These are phyloP conservation scores for Lycium ferocissimum DNA, from an alignment of 257 asterid genomes.

Conservation along the genomic window DNA sequence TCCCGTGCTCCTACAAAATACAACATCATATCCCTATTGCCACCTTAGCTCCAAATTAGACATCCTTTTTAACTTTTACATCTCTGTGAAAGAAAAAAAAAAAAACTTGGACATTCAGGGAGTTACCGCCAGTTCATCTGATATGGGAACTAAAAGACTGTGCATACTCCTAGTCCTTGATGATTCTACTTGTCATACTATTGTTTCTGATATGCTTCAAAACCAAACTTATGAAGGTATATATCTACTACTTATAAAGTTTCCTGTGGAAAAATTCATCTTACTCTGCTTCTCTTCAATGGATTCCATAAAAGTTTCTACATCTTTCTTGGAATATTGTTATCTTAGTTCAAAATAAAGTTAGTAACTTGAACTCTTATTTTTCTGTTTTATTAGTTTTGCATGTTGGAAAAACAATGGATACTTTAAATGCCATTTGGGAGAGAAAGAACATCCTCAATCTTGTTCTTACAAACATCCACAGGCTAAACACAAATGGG, in stretches of 20 bases:
- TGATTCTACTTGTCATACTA: constrained; percentile 48
- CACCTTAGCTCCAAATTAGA: constrained; percentile 1
- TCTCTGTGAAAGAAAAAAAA: background rate
- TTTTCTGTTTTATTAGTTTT: constrained; percentile 44
- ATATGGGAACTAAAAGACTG: constrained; percentile 45
- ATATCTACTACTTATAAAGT: background rate
- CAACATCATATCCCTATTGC: constrained; percentile 7
- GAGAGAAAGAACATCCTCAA: constrained; percentile 47
- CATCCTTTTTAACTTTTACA: constrained; percentile 5
- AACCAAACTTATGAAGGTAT: constrained; percentile 63
- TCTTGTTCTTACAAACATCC: constrained; percentile 62
- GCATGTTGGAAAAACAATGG: constrained; percentile 50
- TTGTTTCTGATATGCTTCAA: constrained; percentile 57
- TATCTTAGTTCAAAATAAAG: background rate
- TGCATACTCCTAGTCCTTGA: constrained; percentile 60
- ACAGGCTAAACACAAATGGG: constrained; percentile 49
- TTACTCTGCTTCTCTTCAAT: background rate
- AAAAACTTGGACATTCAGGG: constrained; percentile 40
- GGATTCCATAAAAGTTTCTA: background rate
- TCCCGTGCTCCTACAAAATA: constrained; percentile 17
- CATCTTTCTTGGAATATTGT: background rate
- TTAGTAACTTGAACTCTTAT: background rate
- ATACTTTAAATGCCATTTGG: constrained; percentile 51
- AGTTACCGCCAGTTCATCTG: constrained; percentile 30
- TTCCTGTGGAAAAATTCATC: background rate